Conservation (phyloP, 2,329 filamentous ascomycete genomes). For the Ampelomyces quisqualis region DNA sequence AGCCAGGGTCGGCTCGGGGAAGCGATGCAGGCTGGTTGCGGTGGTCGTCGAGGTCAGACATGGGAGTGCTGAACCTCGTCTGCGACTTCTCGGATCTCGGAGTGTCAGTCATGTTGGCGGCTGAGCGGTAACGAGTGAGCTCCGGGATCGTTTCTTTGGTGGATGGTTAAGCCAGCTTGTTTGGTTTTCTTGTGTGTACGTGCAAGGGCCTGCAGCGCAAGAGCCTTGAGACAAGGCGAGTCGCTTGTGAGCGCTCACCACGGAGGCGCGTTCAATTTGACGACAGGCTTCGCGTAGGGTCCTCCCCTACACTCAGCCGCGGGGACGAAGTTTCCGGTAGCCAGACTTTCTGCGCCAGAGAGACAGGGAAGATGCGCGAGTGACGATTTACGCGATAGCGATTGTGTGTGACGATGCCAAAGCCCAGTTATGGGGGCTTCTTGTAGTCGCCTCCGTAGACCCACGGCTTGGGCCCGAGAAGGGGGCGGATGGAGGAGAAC, state of each 20-base stretch:
- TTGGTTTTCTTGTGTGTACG: constrained; percentile 5
- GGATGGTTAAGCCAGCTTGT: constrained; percentile 30
- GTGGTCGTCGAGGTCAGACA: constrained; percentile 85
- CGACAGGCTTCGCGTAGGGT: constrained; percentile 50
- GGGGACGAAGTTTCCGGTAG: constrained; percentile 23
- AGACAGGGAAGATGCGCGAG: constrained; percentile 25
- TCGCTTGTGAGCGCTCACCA: constrained; percentile 58
- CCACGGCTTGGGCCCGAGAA: constrained; percentile 89
- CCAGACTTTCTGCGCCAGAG: constrained; percentile 31
- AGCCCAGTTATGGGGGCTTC: constrained; percentile 90
- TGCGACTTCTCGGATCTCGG: constrained; percentile 67
- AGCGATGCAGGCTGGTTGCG: constrained; percentile 65
- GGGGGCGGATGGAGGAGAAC: constrained; percentile 79
- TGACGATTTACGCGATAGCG: constrained; percentile 17
- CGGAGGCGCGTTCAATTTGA: constrained; percentile 54
- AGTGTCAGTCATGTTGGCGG: constrained; percentile 53
- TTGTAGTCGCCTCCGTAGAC: constrained; percentile 92
- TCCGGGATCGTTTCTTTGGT: constrained; percentile 6
- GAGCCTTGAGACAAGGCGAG: constrained; percentile 45
- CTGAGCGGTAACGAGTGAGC: constrained; percentile 27
- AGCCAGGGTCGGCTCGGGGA: constrained; percentile 60
- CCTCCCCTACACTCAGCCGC: constrained; percentile 49
- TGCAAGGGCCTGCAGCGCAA: constrained; percentile 32
- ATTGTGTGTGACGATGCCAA: constrained; percentile 20
- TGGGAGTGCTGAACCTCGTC: constrained; percentile 69